These are phyloP conservation scores for Hygrophorus russula DNA, from an alignment of 768 basidiomycete genomes.

Conservation along the genomic window DNA sequence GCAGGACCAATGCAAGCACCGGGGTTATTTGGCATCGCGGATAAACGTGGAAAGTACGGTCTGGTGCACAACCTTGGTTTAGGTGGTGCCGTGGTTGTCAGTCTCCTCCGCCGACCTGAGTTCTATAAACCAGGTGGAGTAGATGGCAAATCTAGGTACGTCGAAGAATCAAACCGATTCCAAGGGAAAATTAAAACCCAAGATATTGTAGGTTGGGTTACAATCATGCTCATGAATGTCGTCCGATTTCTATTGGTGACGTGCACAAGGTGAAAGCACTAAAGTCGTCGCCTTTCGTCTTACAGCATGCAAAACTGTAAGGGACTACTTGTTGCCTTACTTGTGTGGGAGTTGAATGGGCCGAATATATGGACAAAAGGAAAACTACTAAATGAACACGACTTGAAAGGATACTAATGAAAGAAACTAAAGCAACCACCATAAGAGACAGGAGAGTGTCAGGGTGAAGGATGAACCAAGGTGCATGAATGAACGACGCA, in stretches of 20 bases:
- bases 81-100: conserved; percentile 72
- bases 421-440: too few species aligned
- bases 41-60: conserved; percentile 67
- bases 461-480: too few species aligned
- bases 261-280: conserved; percentile 70
- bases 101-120: conserved; percentile 64
- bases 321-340: too few species aligned
- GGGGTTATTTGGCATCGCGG: conserved; percentile 48
- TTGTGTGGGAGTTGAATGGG: too few species aligned
- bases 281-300: conserved; percentile 39
- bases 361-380: too few species aligned
- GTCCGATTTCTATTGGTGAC: conserved; percentile 48
- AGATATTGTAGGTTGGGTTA: conserved; percentile 51
- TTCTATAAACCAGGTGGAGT: conserved; percentile 57
- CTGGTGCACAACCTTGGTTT: conserved; percentile 79
- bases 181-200: background rate
- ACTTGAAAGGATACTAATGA: too few species aligned
- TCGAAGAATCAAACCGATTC: background rate
- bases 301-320: conserved; percentile 37
- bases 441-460: too few species aligned
- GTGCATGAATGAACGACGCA: too few species aligned
- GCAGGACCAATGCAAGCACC: conserved; percentile 79
- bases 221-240: conserved; percentile 64
- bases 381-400: too few species aligned
- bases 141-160: conserved; percentile 58